Percentiles rank a stretch among this genome's conserved stretches.
Evolutionary conservation across 345 rosid genomes (phyloP).

Genomic region (Melastoma malabathricum): DNA sequence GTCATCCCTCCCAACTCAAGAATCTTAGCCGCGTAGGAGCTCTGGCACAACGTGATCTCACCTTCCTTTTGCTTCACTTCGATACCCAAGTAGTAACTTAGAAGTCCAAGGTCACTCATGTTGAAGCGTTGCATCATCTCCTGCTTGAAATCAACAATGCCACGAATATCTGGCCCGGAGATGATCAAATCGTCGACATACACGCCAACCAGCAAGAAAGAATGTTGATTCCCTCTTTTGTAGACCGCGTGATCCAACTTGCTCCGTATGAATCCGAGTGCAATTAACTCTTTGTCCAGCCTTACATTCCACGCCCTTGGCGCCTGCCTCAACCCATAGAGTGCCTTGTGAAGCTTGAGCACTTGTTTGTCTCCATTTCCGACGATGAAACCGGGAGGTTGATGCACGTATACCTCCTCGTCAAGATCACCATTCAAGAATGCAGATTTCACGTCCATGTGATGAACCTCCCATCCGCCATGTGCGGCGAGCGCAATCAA

Average conservation of each 20-base stretch:
- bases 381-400: not conserved
- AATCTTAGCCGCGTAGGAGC: not conserved
- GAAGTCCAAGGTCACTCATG: not conserved
- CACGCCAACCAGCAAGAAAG: not conserved
- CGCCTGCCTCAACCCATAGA: too few species aligned
- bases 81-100: not conserved
- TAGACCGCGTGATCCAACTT: not conserved
- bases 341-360: not conserved
- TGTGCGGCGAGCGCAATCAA: too few species aligned
- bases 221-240: too few species aligned
- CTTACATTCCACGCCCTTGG: too few species aligned
- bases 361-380: not conserved
- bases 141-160: too few species aligned
- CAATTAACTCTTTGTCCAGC: too few species aligned
- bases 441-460: too few species aligned
- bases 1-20: conserved; percentile 1
- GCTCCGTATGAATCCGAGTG: not conserved
- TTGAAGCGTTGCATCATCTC: too few species aligned
- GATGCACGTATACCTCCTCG: not conserved
- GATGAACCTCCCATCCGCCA: too few species aligned
- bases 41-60: not conserved
- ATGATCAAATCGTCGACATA: not conserved
- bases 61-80: too few species aligned
- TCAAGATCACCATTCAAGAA: too few species aligned
- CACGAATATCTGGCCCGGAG: too few species aligned